Evolutionary conservation across 345 rosid genomes (phyloP), one percentile per base, ranked within the genome.

Genomic region (Rhodomyrtus tomentosa): DNA sequence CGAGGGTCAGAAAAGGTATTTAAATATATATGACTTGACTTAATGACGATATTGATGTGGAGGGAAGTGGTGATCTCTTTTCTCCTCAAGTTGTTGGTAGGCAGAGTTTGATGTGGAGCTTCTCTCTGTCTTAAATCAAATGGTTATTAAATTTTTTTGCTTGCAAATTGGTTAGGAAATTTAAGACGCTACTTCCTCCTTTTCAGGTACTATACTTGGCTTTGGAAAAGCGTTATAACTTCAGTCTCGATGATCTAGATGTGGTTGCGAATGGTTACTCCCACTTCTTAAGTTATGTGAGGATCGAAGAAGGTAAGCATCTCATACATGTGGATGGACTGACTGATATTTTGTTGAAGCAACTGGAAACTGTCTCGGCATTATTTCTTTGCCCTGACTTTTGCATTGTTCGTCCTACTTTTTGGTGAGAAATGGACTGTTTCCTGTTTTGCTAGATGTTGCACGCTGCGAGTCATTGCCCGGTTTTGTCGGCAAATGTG

Each of bases 181-280:
- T 10, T 68, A 9, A 18, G 45, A 68, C 32, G 79, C 45, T 36
- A 36, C 45, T 36, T 4, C 25, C 13, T 76, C 2, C 29, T 10
- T 62, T 85, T 38, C 86, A 94, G 98, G 92, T 94, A 68, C 86
- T 96, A 76, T 96, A 95, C 88, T 84, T 96, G 91, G 96, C 94
- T 16, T 59, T 96, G 92, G 99, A 95, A 90, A 96, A 96, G 85
- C 96, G 98, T 80, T 96, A 93, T 91, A 96, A 96, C 88, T 96
- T 96, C 90, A 96, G 95, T 87, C 84, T 96, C 27, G 85, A 91
- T 68, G 96, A 95, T 87, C 93, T 91, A 40, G 88, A 93, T 82
- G 90, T 89, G 79, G 97, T 94, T 84, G 97, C 96, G 56, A 94
- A 95, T 89, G 96, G 98, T 58, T 96, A 96, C 89, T 87, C 93